Conservation (phyloP, 306 rosid genomes). For the Corylus avellana region DNA sequence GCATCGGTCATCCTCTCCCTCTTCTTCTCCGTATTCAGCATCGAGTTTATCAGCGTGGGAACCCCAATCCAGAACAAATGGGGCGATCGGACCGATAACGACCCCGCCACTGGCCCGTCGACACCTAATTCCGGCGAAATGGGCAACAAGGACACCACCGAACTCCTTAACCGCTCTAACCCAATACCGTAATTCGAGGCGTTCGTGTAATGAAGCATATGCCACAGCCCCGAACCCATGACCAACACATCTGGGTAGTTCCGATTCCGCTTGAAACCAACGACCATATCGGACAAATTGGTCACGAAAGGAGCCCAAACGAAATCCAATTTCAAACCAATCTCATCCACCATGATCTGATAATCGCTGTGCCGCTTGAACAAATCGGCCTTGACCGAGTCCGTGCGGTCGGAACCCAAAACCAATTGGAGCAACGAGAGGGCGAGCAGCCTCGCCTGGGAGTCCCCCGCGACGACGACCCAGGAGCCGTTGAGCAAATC, state of each 20-base stretch:
- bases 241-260: constrained; percentile 73
- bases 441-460: constrained; percentile 68
- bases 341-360: constrained; percentile 53
- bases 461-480: constrained; percentile 88
- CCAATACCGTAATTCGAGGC: constrained; percentile 56
- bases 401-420: constrained; percentile 52
- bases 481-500: constrained; percentile 94
- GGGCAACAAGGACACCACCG: constrained; percentile 57
- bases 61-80: constrained; percentile 87
- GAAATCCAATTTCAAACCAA: constrained; percentile 79
- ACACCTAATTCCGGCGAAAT: constrained; percentile 44
- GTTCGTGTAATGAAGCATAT: constrained; percentile 71
- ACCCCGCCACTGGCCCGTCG: constrained; percentile 44
- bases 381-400: constrained; percentile 45
- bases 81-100: constrained; percentile 53
- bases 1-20: constrained; percentile 77
- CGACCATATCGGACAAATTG: constrained; percentile 61
- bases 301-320: constrained; percentile 77
- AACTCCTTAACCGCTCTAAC: constrained; percentile 44
- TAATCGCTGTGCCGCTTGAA: constrained; percentile 79
- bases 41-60: constrained; percentile 80
- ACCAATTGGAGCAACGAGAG: constrained; percentile 59
- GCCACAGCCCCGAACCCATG: constrained; percentile 91
- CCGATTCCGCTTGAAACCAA: constrained; percentile 48
- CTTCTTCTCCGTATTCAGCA: constrained; percentile 86